These are phyloP conservation scores for Penicillium sp. DNA, from an alignment of 2,329 filamentous ascomycete genomes.

Conservation along the genomic window DNA sequence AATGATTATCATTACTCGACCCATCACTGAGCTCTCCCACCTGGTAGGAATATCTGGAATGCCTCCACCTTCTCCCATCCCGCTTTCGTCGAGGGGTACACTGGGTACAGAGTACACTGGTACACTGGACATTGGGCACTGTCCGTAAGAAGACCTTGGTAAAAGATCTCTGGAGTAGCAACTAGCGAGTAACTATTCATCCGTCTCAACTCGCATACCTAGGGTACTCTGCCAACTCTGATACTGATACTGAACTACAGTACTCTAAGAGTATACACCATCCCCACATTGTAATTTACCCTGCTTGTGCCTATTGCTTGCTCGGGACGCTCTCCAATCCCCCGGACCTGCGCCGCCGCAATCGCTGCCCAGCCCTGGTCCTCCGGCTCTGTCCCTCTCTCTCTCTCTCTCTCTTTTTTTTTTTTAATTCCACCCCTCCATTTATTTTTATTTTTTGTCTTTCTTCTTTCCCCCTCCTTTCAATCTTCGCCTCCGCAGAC, in stretches of 20 bases:
- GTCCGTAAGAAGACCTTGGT: too few relatives aligned
- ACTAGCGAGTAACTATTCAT: too few relatives aligned
- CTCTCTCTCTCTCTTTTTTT: conserved; percentile 5
- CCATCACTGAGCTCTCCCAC: too few relatives aligned
- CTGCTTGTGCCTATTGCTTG: conserved; percentile 19
- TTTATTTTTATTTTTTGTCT: conserved; percentile 12
- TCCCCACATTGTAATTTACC: conserved; percentile 30
- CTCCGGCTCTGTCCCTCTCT: background rate
- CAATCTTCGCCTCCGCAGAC: conserved; percentile 21
- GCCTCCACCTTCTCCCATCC: conserved; percentile 9
- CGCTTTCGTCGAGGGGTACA: conserved; percentile 20
- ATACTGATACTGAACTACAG: too few relatives aligned
- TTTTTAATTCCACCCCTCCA: conserved; percentile 22
- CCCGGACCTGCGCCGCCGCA: conserved; percentile 26
- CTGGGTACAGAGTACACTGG: too few relatives aligned
- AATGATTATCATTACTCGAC: conserved; percentile 29
- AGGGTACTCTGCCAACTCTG: too few relatives aligned
- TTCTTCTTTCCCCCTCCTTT: conserved; percentile 5
- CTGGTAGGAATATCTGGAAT: conserved; percentile 18
- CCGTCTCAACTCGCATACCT: too few relatives aligned
- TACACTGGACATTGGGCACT: too few relatives aligned
- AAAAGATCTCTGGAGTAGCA: too few relatives aligned
- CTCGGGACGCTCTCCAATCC: conserved; percentile 23
- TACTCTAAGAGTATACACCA: too few relatives aligned
- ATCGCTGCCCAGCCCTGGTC: conserved; percentile 13